Conservation (phyloP, 148 eudicot genomes). For the Camellia lanceoleosa region DNA sequence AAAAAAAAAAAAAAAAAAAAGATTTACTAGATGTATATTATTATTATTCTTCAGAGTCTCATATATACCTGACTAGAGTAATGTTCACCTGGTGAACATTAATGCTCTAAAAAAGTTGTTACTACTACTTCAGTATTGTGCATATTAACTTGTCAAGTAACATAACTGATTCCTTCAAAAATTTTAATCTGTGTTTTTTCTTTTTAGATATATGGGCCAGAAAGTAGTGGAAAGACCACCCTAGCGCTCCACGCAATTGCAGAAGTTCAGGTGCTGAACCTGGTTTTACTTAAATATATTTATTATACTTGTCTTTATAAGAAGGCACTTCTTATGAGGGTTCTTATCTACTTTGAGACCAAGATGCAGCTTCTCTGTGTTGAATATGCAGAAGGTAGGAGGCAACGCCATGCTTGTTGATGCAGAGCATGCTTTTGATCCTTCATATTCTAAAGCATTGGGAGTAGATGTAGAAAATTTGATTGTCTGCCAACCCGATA, state of each 20-base stretch:
- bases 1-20: no score
- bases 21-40: no score
- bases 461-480: slow-evolving; percentile 96
- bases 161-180: neutral
- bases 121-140: neutral
- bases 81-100: slow-evolving; percentile 3
- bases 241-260: slow-evolving; percentile 96
- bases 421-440: slow-evolving; percentile 99
- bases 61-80: neutral
- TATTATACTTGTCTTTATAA: neutral
- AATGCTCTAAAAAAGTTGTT: neutral
- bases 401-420: slow-evolving; percentile 99
- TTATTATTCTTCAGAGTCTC: no score
- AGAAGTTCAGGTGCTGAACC: slow-evolving; percentile 78
- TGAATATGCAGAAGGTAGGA: slow-evolving; percentile 58
- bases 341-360: slow-evolving; percentile 10
- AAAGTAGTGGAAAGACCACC: slow-evolving; percentile 98
- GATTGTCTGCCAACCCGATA: slow-evolving; percentile 97
- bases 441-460: slow-evolving; percentile 82
- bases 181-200: neutral
- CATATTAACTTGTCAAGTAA: neutral
- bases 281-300: slow-evolving; percentile 8
- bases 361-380: slow-evolving; percentile 10
- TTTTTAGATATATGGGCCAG: slow-evolving; percentile 91
- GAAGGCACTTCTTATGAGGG: neutral